Conservation (phyloP, 306 rosid genomes). For the Macrotyloma uniflorum region DNA sequence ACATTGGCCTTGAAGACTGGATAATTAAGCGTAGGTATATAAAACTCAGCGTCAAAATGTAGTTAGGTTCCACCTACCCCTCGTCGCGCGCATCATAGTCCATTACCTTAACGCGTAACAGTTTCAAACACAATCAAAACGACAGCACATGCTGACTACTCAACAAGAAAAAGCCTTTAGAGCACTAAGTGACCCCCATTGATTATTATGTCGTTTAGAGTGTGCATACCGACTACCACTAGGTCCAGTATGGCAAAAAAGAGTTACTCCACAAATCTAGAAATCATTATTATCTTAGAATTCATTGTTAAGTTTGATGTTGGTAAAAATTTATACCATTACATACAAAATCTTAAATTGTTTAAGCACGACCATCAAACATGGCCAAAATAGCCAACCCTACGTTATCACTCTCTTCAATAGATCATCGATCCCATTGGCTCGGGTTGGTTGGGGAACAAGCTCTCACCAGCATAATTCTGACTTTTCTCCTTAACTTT, state of each 20-base stretch:
- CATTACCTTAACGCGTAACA: not conserved
- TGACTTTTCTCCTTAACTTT: constrained; percentile 36
- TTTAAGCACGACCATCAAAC: constrained; percentile 40
- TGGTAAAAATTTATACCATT: constrained; percentile 36
- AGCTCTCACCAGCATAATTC: constrained; percentile 39
- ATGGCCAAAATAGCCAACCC: constrained; percentile 46
- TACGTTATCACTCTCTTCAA: constrained; percentile 32
- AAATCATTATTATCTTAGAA: constrained; percentile 33
- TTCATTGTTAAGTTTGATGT: constrained; percentile 14
- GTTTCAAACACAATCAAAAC: not conserved
- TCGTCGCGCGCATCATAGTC: not conserved
- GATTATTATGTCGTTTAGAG: not conserved
- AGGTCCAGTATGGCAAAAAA: not conserved
- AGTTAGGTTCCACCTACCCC: not conserved
- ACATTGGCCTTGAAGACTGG: no score
- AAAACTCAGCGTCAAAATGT: not conserved
- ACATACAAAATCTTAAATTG: constrained; percentile 45
- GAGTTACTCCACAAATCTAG: constrained; percentile 30
- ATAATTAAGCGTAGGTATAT: no score
- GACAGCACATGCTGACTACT: not conserved
- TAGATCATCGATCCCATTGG: constrained; percentile 44
- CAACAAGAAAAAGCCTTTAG: not conserved
- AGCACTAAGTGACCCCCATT: not conserved
- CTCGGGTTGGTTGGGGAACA: constrained; percentile 40
- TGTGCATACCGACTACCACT: not conserved